Evolutionary conservation across 2,329 filamentous ascomycete species (phyloP).

Genomic region (Colletotrichum acutatum): DNA sequence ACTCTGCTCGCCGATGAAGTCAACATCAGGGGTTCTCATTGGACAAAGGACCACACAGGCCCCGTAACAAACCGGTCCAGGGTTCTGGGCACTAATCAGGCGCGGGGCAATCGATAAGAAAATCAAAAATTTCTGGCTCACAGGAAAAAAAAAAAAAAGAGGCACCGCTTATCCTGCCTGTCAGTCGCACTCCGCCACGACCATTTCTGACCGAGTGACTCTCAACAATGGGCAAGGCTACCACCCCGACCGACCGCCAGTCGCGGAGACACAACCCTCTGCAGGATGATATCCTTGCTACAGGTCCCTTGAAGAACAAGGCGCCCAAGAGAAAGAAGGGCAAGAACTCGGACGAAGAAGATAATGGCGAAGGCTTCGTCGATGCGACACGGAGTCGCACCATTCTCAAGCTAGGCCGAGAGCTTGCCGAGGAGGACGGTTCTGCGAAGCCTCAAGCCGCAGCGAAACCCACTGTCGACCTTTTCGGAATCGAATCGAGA

Average conservation of each 20-base stretch:
- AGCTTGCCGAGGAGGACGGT: slow-evolving; percentile 84
- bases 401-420: slow-evolving; percentile 89
- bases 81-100: slow-evolving; percentile 35
- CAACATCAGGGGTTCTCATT: slow-evolving; percentile 27
- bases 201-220: slow-evolving; percentile 36
- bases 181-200: slow-evolving; percentile 22
- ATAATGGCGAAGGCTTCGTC: slow-evolving; percentile 77
- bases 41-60: neutral
- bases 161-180: slow-evolving; percentile 22
- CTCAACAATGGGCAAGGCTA: slow-evolving; percentile 80
- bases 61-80: slow-evolving; percentile 25
- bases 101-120: slow-evolving; percentile 48
- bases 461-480: slow-evolving; percentile 57
- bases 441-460: slow-evolving; percentile 51
- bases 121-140: slow-evolving; percentile 37
- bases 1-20: slow-evolving; percentile 33
- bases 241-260: slow-evolving; percentile 66
- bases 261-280: slow-evolving; percentile 88
- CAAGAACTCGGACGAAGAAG: slow-evolving; percentile 70
- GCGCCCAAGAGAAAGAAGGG: slow-evolving; percentile 77
- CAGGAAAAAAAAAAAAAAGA: slow-evolving; percentile 22
- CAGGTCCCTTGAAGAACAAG: slow-evolving; percentile 78
- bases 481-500: slow-evolving; percentile 85
- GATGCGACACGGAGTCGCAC: slow-evolving; percentile 89
- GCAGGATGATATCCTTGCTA: slow-evolving; percentile 83